Conservation (phyloP, 23 red algal species). For the Gracilaria gracilis region DNA sequence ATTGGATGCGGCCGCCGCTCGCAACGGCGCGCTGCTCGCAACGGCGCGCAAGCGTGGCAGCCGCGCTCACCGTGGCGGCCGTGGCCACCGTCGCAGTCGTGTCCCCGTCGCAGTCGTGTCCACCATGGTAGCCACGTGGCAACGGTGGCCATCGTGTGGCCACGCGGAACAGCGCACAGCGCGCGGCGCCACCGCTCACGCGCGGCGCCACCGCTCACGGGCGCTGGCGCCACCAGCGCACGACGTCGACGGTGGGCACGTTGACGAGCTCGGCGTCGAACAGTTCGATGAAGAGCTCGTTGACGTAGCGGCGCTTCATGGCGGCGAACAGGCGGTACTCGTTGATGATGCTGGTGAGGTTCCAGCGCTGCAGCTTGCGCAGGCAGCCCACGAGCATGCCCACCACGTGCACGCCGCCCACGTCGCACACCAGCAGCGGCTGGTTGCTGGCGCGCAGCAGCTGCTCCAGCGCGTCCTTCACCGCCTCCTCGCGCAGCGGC, state of each 20-base stretch:
- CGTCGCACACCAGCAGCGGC: slow-evolving; percentile 87
- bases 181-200: no score
- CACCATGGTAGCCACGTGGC: no score
- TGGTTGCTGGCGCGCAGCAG: slow-evolving; percentile 58
- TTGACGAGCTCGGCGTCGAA: slow-evolving; percentile 95
- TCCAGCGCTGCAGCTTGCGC: slow-evolving; percentile 89
- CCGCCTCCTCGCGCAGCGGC: slow-evolving; percentile 91
- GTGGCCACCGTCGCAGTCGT: no score
- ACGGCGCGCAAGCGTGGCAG: no score
- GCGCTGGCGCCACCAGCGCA: not conserved
- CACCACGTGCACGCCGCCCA: slow-evolving; percentile 78
- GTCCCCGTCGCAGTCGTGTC: no score
- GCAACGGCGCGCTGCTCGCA: not conserved
- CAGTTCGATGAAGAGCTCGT: slow-evolving; percentile 99
- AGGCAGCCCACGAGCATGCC: slow-evolving; percentile 92
- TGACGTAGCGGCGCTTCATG: slow-evolving; percentile 75
- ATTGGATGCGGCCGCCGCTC: not conserved
- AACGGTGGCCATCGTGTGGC: no score
- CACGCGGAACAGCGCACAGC: not conserved
- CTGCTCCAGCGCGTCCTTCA: slow-evolving; percentile 78
- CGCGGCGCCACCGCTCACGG: no score
- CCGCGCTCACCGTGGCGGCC: no score
- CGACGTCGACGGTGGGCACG: slow-evolving; percentile 29
- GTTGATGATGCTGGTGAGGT: slow-evolving; percentile 81
- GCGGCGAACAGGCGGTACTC: slow-evolving; percentile 93